Percentiles rank a stretch among this genome's conserved stretches.
Conservation (phyloP, 2,329 filamentous ascomycete species). For the Ceratocystis lukuohia region DNA sequence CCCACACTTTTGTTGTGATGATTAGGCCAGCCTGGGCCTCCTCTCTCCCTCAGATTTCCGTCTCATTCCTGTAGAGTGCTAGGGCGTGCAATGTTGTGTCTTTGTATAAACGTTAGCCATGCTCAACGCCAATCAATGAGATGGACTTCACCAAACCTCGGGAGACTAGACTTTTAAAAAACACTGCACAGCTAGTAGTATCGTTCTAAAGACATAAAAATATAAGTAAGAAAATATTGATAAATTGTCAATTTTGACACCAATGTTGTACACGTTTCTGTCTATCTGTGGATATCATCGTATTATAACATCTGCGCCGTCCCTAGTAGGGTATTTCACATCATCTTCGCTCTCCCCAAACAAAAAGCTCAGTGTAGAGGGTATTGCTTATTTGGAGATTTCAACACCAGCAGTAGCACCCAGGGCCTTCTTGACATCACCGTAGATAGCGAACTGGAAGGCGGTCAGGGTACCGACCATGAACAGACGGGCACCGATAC, state of each 20-base stretch:
- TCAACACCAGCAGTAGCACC: conserved; percentile 66
- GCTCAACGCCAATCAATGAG: too few relatives aligned
- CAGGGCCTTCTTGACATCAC: conserved; percentile 54
- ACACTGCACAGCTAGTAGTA: too few relatives aligned
- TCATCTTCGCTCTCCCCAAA: neutral
- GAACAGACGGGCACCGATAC: conserved; percentile 60
- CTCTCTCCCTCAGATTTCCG: neutral
- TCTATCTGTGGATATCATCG: conserved; percentile 20
- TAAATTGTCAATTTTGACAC: conserved; percentile 10
- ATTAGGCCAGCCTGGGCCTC: neutral
- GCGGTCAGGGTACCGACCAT: conserved; percentile 59
- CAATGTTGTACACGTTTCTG: conserved; percentile 20
- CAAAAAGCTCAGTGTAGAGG: neutral
- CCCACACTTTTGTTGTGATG: neutral
- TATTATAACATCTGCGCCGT: conserved; percentile 19
- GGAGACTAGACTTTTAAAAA: too few relatives aligned
- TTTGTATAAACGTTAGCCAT: neutral
- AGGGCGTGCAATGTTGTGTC: neutral
- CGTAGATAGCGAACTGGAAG: conserved; percentile 83
- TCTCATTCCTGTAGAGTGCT: neutral
- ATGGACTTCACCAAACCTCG: too few relatives aligned
- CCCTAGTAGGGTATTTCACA: conserved; percentile 2
- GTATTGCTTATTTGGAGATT: conserved; percentile 37
- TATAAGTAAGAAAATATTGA: conserved; percentile 5
- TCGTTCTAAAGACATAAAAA: neutral